Percentiles rank a stretch among this genome's conserved stretches.
Conservation (phyloP, 2,329 filamentous ascomycete genomes). For the Diaporthe ampelina region DNA sequence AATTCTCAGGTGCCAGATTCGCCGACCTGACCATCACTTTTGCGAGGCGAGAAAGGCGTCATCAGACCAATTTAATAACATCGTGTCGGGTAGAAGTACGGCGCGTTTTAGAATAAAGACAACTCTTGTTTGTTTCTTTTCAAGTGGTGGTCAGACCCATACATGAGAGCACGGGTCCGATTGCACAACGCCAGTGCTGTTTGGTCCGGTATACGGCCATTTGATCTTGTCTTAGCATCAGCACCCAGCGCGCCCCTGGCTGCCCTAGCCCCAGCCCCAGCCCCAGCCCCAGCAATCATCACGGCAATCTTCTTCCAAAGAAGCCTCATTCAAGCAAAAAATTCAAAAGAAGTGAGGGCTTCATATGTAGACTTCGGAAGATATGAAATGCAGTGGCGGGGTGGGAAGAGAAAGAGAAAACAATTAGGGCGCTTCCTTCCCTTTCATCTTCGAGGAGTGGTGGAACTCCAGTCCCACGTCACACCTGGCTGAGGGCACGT, state of each 20-base stretch:
- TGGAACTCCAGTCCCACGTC: not conserved
- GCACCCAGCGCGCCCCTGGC: not conserved
- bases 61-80: conserved; percentile 12
- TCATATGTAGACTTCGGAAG: not conserved
- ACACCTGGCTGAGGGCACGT: conserved; percentile 29
- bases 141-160: not conserved
- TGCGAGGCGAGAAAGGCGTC: not conserved
- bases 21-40: not conserved
- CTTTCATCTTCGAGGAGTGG: not conserved
- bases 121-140: conserved; percentile 7
- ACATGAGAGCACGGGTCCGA: not conserved
- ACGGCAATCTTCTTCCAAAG: not conserved
- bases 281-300: too few relatives aligned
- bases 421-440: not conserved
- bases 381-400: not conserved
- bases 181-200: not conserved
- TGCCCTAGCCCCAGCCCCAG: too few relatives aligned
- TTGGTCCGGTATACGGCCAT: not conserved
- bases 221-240: not conserved
- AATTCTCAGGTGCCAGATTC: not conserved
- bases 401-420: not conserved
- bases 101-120: conserved; percentile 24
- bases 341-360: not conserved
- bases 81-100: conserved; percentile 9
- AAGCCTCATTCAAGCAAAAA: too few relatives aligned